Evolutionary conservation across 169 alveolate genomes (phyloP), one percentile per base, ranked within the genome.

Genomic region (Pseudocohnilembus persalinus): DNA sequence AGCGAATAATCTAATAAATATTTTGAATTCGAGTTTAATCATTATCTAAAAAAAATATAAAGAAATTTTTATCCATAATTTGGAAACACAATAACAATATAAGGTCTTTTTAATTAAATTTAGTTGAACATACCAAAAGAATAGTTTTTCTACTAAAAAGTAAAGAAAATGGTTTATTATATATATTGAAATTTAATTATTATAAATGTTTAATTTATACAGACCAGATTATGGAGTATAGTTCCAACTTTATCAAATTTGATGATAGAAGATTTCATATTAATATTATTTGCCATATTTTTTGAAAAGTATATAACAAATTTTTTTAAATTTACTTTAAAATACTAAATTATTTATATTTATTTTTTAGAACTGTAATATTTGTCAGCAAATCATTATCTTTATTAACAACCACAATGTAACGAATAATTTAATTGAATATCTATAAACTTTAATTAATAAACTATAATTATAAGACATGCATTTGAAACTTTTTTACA

Each of bases 241-340:
- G 84, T 72, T 0, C 31, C 64, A 79, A 32, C 84, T 49, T 24
- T 79, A 24, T 79, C 84, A n/a, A 79, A 79, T 29, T 29, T 79
- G 15, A 79, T 34, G 16, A 29, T 79, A 28, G 26, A 79, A 29
- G 31, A 79, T 24, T 29, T 64, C 26, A 34, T 79, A 28, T 63
- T 49, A 28, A 79, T 79, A 27, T 79, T 49, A 27, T 26, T 34
- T 31, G 31, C 76, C 34, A 79, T 79, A 29, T 72, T 79, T 0
- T 15, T 16, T 0, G 84, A 79, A 79, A 79, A 79, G 68, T 49
- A 49, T 11, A 49, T 49, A 11, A 49, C 20, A 49, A 49, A 11
- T 11, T 49, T n/a, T n/a, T n/a, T n/a, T n/a, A n/a, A 20, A 49
- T 11, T 11, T 11, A 49, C 68, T 49, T 20, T 11, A 49, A 49